Base-by-base conservation (phyloP, 805 yeast species). In the Ogataea wickerhamii region DNA sequence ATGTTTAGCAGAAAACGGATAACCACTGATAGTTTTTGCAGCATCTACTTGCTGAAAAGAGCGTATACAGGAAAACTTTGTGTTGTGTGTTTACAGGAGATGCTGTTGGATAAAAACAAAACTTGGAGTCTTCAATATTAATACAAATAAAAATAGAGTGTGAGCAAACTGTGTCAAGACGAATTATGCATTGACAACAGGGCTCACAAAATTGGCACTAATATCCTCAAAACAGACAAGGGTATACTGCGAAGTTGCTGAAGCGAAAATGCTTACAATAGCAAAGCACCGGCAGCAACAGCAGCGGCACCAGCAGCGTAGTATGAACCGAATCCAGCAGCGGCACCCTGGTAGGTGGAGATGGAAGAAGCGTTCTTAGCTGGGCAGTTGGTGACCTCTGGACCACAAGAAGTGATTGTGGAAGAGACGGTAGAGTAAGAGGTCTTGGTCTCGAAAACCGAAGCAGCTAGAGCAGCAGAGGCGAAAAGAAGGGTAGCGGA, bases 301-400 rank as follows among this genome's bases (percentile, higher is more conserved):
- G 61, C 59, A 37, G 58, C 61, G 38, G 59, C 61, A 53, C 61
- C 61, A 14, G 61, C 61, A 46, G 59, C 61, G 45, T 47, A 53
- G 51, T 45, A 47, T 19, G 52, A 50, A 34, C 48, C 53, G 48
- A 36, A 37, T 21, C 45, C 47, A 43, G 59, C 53, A 48, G 61
- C 68, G 41, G 58, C 66, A 53, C 56, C 67, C 43, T 55, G 56
- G 53, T 49, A 60, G 41, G 60, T 55, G 24, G 67, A 44, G 49
- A 62, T 44, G 37, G 63, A 44, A 47, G 45, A 36, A 47, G 43
- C 40, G 41, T 51, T 50, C 28, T 52, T 43, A 55, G 45, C 45
- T 55, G 76, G 77, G 64, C 79, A 74, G 52, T 45, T 56, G 32
- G 64, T 58, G 47, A 68, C 66, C 51, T 64, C 53, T 40, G 58